Conservation (phyloP, 768 basidiomycete genomes). For the Lactarius trivialis region DNA sequence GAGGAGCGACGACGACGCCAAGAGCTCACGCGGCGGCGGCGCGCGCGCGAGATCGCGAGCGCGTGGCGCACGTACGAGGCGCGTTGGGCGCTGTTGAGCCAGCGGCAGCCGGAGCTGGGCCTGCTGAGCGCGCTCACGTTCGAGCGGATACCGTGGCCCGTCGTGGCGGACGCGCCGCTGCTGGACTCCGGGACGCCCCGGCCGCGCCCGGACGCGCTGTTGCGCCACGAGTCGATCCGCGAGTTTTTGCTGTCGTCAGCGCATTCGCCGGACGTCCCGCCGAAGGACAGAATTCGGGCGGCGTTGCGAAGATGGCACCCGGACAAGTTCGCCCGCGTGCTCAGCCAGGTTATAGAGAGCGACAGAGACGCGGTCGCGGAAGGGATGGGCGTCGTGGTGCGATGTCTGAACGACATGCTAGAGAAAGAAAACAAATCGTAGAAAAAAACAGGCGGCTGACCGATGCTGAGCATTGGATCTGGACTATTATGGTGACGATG, state of each 20-base stretch:
- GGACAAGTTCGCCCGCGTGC: constrained; percentile 59
- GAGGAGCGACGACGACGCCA: constrained; percentile 33
- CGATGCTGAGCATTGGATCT: constrained; percentile 10
- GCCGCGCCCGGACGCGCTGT: constrained; percentile 37
- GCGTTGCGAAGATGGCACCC: constrained; percentile 79
- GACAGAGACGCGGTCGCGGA: constrained; percentile 52
- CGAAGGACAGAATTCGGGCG: constrained; percentile 58
- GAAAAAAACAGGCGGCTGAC: not conserved
- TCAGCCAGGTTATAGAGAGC: constrained; percentile 43
- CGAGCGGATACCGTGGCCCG: constrained; percentile 66
- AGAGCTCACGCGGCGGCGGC: constrained; percentile 38
- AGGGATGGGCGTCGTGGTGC: constrained; percentile 56
- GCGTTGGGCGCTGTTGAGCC: constrained; percentile 50
- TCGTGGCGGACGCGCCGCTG: constrained; percentile 38
- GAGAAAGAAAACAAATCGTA: constrained; percentile 11
- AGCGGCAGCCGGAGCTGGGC: constrained; percentile 49
- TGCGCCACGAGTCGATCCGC: constrained; percentile 46
- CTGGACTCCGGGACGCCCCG: constrained; percentile 23
- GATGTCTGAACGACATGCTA: constrained; percentile 31
- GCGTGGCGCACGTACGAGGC: constrained; percentile 33
- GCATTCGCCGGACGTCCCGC: constrained; percentile 52
- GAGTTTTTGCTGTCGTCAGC: constrained; percentile 55
- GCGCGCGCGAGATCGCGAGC: constrained; percentile 32
- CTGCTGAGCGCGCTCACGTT: constrained; percentile 45
- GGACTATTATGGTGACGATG: not conserved